Evolutionary conservation across 768 basidiomycete genomes (phyloP).

Genomic region (Lactarius tabidus): DNA sequence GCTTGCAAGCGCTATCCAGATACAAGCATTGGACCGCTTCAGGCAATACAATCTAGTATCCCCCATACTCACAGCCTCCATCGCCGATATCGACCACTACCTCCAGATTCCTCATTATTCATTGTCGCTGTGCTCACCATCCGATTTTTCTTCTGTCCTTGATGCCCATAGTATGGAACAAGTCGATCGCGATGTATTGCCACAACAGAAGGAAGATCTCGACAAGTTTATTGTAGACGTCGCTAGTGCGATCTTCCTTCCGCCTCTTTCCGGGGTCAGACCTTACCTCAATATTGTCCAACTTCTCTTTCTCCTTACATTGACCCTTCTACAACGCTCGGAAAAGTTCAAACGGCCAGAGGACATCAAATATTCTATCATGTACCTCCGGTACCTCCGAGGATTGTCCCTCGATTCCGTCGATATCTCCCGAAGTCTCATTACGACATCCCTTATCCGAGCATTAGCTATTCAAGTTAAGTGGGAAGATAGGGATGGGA

Average conservation of each 20-base stretch:
- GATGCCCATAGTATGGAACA: not conserved
- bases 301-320: not conserved
- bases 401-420: no score
- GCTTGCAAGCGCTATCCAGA: no score
- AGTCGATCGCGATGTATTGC: not conserved
- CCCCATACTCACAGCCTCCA: no score
- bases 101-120: no score
- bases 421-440: no score
- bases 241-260: not conserved
- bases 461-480: not conserved
- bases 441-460: not conserved
- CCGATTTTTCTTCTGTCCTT: not conserved
- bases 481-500: not conserved
- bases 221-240: not conserved
- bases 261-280: not conserved
- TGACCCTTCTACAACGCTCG: not conserved
- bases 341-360: not conserved
- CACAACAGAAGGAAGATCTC: not conserved
- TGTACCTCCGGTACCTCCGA: not conserved
- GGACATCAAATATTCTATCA: not conserved
- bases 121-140: not conserved
- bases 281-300: not conserved
- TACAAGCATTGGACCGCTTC: no score
- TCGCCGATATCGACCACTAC: no score
- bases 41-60: no score